Percentiles rank a stretch among this genome's conserved stretches.
Conservation (phyloP, 345 rosid species). For the Angophora floribunda region DNA sequence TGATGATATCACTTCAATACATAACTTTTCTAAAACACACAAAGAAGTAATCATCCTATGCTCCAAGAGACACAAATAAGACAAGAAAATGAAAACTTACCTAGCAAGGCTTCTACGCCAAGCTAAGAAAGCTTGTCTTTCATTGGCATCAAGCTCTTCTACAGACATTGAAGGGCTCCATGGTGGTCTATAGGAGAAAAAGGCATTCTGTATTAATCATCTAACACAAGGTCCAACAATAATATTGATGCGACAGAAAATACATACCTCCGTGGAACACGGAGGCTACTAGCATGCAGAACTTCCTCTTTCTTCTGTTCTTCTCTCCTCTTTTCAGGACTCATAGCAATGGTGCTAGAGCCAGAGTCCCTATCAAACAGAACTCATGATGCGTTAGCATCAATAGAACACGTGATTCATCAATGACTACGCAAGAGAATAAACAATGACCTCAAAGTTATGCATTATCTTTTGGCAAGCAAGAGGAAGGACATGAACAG, state of each 20-base stretch:
- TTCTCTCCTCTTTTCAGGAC: conserved; percentile 52
- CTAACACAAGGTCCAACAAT: background rate
- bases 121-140: conserved; percentile 52
- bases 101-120: conserved; percentile 85
- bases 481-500: background rate
- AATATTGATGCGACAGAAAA: background rate
- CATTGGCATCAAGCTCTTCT: conserved; percentile 67
- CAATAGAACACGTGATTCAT: background rate
- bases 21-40: background rate
- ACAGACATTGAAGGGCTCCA: conserved; percentile 63
- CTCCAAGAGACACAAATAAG: background rate
- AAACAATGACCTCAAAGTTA: background rate
- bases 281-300: conserved; percentile 49
- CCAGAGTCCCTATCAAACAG: conserved; percentile 37
- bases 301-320: conserved; percentile 64
- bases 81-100: conserved; percentile 11
- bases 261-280: conserved; percentile 54
- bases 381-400: background rate
- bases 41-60: background rate
- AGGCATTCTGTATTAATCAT: background rate
- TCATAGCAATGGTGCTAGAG: conserved; percentile 31
- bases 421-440: background rate
- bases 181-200: conserved; percentile 38
- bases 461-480: background rate
- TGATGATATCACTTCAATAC: background rate